A percentile compares a stretch with the other conserved stretches of the same genome.
These are phyloP conservation scores for Fusarium albosuccineum DNA, from an alignment of 2,329 filamentous ascomycete genomes.

Conservation along the genomic window DNA sequence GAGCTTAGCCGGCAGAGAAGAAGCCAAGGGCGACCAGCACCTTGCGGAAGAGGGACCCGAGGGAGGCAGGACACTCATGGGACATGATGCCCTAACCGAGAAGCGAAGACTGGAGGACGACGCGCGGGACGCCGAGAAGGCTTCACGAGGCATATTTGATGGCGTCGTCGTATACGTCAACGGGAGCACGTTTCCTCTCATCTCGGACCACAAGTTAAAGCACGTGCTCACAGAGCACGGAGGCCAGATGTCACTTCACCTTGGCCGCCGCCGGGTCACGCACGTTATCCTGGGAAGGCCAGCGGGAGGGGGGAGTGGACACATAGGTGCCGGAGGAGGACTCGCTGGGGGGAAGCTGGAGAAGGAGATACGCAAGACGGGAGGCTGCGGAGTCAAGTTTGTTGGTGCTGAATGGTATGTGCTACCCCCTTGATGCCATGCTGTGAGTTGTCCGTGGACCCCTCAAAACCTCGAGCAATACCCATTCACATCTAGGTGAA, in stretches of 20 bases:
- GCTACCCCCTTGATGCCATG: background rate
- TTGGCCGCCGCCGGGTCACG: constrained; percentile 81
- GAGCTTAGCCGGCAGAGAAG: constrained; percentile 20
- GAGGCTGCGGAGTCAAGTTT: constrained; percentile 80
- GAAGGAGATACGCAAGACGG: constrained; percentile 77
- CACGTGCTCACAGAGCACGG: constrained; percentile 81
- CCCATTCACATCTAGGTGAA: no score
- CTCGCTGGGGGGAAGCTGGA: constrained; percentile 84
- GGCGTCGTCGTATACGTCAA: constrained; percentile 86
- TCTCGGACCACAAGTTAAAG: constrained; percentile 91
- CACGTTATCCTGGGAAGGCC: constrained; percentile 84
- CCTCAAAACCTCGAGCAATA: no score
- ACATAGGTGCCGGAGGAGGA: constrained; percentile 72
- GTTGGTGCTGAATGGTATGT: constrained; percentile 82
- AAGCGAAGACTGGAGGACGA: constrained; percentile 63
- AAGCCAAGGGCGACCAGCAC: no score
- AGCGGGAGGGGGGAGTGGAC: constrained; percentile 48
- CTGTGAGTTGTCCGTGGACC: no score
- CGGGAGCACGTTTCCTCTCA: constrained; percentile 82
- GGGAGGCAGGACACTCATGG: constrained; percentile 22
- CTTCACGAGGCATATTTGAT: constrained; percentile 69
- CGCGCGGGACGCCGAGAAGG: constrained; percentile 54
- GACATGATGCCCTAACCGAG: constrained; percentile 42
- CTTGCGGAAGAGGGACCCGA: background rate
- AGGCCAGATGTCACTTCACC: constrained; percentile 75